Percentiles rank a stretch among this genome's conserved stretches.
phyloP scores from a whole-genome alignment of 768 basidiomycete genomes.

The Collybiopsis confluens region DNA sequence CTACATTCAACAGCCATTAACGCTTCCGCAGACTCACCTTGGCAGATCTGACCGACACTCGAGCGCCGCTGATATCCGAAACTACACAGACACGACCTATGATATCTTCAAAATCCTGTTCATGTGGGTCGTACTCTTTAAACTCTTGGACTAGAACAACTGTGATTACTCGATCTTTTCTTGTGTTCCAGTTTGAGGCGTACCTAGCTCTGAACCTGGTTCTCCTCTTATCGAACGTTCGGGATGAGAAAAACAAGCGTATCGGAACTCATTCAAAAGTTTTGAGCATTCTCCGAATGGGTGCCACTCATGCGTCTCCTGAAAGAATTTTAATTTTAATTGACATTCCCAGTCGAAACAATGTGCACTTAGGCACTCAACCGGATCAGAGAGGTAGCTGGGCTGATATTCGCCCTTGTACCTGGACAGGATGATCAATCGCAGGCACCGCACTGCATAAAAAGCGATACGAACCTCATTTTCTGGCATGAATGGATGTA shows the following conservation, averaged over 20 bases:
- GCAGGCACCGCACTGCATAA: not conserved
- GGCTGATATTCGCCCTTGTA: constrained; percentile 95
- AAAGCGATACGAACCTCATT: constrained; percentile 47
- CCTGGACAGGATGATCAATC: not conserved
- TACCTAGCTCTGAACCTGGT: constrained; percentile 18
- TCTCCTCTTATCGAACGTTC: constrained; percentile 42
- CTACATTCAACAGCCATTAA: constrained; percentile 4
- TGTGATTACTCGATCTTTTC: constrained; percentile 1
- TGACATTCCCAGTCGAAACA: not conserved
- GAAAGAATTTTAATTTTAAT: not conserved
- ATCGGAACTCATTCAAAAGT: constrained; percentile 63
- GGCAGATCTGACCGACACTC: constrained; percentile 1
- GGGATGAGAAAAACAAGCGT: constrained; percentile 67
- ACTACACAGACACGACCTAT: not conserved
- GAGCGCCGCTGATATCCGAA: not conserved
- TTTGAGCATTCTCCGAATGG: constrained; percentile 56
- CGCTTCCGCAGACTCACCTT: constrained; percentile 13
- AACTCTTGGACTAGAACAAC: constrained; percentile 2
- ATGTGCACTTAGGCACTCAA: constrained; percentile 26
- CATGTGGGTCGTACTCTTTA: not conserved
- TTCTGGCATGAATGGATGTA: constrained; percentile 92
- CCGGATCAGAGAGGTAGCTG: constrained; percentile 85
- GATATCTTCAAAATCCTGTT: constrained; percentile 3
- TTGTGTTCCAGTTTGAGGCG: constrained; percentile 7
- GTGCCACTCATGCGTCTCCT: constrained; percentile 81